Base-by-base conservation (phyloP, 1,139 yeast genomes). In the Kodamaea plutei region DNA sequence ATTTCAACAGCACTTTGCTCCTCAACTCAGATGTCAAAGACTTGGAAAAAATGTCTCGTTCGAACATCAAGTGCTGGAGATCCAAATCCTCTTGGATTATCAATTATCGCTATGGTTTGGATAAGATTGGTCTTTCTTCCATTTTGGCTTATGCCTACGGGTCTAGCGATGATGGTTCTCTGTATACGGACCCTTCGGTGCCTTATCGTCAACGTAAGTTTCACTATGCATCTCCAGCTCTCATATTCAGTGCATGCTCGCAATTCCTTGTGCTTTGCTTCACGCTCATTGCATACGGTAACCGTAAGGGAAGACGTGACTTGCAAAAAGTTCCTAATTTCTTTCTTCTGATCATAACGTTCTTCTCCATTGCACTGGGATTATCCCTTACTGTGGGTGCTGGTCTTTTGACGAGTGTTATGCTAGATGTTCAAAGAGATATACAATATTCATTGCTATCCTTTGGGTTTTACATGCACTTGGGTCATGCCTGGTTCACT, bases 61-160 rank as follows among this genome's bases (percentile, higher is more conserved):
- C n/a, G n/a, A 12, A 21, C 7, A 12, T 8, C 8, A 21, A 10
- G 3, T 21, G 23, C 11, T 9, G 4, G 13, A 21, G 11, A 8
- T 21, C 23, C 4, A 11, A 10, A 4, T n/a, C 13, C 14, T 12
- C 12, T 4, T 21, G 23, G 23, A 54, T 63, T 1, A 69, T 73
- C 43, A 74, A 75, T 47, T 76, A 75, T 42, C 53, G 73, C 23
- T 43, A 47, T 2, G 61, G 69, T 35, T 47, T 76, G 29, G 50
- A 56, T 5, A 34, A 47, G 0, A 56, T 65, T 15, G 74, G 75
- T 5, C 52, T 75, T 24, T 50, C 57, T 10, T 58, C 69, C 20
- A 64, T 75, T 6, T 47, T 75, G 24, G 70, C 75, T 1, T 73
- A 73, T 42, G 76, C 79, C 5, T 58, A 51, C 37, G n/a, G n/a